Conservation (phyloP, 2,329 filamentous ascomycete species). For the Fusarium sublunatum region DNA sequence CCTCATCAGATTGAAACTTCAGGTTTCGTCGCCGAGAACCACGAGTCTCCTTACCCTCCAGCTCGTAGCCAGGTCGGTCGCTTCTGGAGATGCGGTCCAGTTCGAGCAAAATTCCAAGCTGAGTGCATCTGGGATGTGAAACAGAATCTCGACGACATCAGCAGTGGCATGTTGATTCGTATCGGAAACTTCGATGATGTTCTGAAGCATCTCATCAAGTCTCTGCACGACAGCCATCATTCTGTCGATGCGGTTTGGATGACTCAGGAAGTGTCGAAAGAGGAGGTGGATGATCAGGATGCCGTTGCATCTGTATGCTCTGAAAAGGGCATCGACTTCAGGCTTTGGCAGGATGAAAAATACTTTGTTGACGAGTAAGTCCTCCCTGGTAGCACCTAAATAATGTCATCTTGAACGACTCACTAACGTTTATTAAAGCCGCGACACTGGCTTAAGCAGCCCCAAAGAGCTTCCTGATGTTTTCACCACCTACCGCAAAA, state of each 20-base stretch:
- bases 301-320: constrained; percentile 65
- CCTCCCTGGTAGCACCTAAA: too few relatives aligned
- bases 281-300: constrained; percentile 74
- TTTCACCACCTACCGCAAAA: constrained; percentile 80
- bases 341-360: constrained; percentile 78
- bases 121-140: constrained; percentile 81
- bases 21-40: constrained; percentile 71
- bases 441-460: constrained; percentile 70
- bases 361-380: constrained; percentile 83
- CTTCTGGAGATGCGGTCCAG: constrained; percentile 80
- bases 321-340: constrained; percentile 67
- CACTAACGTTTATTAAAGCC: constrained; percentile 58
- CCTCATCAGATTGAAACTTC: constrained; percentile 79
- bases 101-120: constrained; percentile 77
- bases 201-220: constrained; percentile 66
- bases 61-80: constrained; percentile 72
- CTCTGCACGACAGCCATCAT: constrained; percentile 56
- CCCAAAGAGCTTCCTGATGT: constrained; percentile 75
- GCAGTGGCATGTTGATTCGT: constrained; percentile 71
- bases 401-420: background rate
- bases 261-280: constrained; percentile 74
- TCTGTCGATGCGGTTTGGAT: constrained; percentile 76
- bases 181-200: constrained; percentile 71
- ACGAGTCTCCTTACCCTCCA: constrained; percentile 73
- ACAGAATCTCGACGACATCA: constrained; percentile 65